phyloP scores from a whole-genome alignment of 805 yeast species.

The Cyberlindnera mrakii region DNA sequence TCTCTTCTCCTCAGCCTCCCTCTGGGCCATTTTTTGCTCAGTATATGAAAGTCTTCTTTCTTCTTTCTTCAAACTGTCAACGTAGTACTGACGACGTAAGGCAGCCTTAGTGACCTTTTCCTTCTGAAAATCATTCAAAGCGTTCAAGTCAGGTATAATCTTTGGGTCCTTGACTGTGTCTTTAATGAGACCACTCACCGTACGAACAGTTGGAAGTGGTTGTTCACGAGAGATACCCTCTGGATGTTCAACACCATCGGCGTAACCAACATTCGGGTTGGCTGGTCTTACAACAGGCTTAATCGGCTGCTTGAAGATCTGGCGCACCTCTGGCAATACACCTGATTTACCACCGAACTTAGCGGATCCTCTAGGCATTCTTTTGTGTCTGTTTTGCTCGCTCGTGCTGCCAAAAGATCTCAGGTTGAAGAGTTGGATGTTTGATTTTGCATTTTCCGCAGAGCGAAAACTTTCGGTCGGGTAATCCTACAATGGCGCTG shows the following conservation, averaged over 20 bases:
- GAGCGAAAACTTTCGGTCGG: slow-evolving; percentile 1
- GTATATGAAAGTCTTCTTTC: slow-evolving; percentile 29
- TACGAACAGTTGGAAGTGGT: slow-evolving; percentile 42
- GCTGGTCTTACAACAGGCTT: slow-evolving; percentile 35
- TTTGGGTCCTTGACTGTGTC: slow-evolving; percentile 46
- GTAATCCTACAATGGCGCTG: slow-evolving; percentile 2
- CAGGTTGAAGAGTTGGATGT: neutral
- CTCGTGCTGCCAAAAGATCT: neutral
- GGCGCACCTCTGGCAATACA: slow-evolving; percentile 71
- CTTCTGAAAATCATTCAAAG: slow-evolving; percentile 21
- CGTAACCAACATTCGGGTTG: slow-evolving; percentile 58
- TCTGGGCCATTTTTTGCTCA: slow-evolving; percentile 24
- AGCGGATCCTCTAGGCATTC: slow-evolving; percentile 42
- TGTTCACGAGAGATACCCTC: slow-evolving; percentile 53
- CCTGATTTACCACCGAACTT: slow-evolving; percentile 64
- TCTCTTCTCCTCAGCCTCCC: slow-evolving; percentile 22
- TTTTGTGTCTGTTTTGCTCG: neutral
- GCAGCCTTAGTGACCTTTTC: slow-evolving; percentile 39
- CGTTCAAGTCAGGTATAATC: slow-evolving; percentile 19
- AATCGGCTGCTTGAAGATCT: slow-evolving; percentile 61
- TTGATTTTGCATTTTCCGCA: neutral
- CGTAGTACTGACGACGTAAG: slow-evolving; percentile 66
- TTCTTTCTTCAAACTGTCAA: slow-evolving; percentile 43
- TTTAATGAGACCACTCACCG: slow-evolving; percentile 55
- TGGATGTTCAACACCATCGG: slow-evolving; percentile 65